phyloP scores from a whole-genome alignment of 140 eudicot species.

The Erigeron philadelphicus region DNA sequence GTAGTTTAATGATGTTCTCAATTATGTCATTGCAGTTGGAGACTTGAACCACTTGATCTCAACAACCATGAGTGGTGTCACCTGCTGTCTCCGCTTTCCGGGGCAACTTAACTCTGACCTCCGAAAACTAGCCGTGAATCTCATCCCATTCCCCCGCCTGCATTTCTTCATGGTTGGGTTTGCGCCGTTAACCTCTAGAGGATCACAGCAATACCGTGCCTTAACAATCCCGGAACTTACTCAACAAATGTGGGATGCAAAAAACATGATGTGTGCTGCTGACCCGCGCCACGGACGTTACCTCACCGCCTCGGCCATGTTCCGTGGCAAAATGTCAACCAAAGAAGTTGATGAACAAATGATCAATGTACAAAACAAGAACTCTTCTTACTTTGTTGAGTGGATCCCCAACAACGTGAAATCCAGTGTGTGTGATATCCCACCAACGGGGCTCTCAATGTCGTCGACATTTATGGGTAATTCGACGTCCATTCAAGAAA shows the following conservation, averaged over 20 bases:
- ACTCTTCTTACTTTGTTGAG: slow-evolving; percentile 78
- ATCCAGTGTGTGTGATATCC: slow-evolving; percentile 75
- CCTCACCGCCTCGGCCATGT: slow-evolving; percentile 80
- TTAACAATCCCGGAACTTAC: slow-evolving; percentile 75
- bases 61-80: slow-evolving; percentile 83
- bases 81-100: slow-evolving; percentile 83
- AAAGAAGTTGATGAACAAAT: slow-evolving; percentile 79
- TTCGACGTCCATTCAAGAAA: slow-evolving; percentile 76
- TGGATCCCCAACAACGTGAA: slow-evolving; percentile 86
- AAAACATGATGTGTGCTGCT: slow-evolving; percentile 86
- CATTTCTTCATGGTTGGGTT: slow-evolving; percentile 89
- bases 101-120: slow-evolving; percentile 88
- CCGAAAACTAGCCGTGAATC: slow-evolving; percentile 72
- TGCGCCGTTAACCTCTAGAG: slow-evolving; percentile 69
- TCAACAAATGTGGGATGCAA: slow-evolving; percentile 84
- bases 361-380: slow-evolving; percentile 78
- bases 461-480: slow-evolving; percentile 80
- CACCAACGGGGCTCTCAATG: slow-evolving; percentile 70
- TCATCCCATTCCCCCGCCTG: slow-evolving; percentile 82
- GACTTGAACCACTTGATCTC: slow-evolving; percentile 86
- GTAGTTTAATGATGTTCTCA: too few relatives aligned
- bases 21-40: slow-evolving; percentile 43
- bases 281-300: slow-evolving; percentile 81
- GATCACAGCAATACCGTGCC: slow-evolving; percentile 71
- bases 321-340: slow-evolving; percentile 76